Base-by-base conservation (phyloP, 495 filamentous ascomycete genomes). In the Aspergillus haitiensis region DNA sequence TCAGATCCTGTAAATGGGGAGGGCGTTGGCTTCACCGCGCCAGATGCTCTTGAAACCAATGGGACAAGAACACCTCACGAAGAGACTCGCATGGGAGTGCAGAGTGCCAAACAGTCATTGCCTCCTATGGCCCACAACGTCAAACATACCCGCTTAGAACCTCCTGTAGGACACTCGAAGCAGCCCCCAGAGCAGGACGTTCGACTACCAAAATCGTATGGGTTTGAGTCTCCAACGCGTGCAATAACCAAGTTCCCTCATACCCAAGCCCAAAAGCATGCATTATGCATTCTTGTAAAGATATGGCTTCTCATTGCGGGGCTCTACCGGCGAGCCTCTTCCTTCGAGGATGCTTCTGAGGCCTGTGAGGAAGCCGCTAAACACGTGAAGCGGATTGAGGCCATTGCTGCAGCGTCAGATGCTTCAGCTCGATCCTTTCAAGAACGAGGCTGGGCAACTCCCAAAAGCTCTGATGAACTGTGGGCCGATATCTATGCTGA, bases 301-400 rank as follows among this genome's bases (percentile, higher is more conserved):
- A 84, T 96, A 21, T 98, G 94, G 94, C 81, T 97, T 11, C 86
- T 92, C 59, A 92, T 96, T 49, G 86, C 90, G 3, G 87, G 87
- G 0, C 84, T 97, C 54, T 98, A 98, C 66, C 84, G 92, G 27
- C 84, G 91, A 47, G 91, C 93, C 10, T 84, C 80, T 2, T 84
- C 93, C 70, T 83, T 84, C 42, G 84, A 88, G 2, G 92, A 98
- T 69, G 88, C 90, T 1, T 79, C 81, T 42, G 88, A 86, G 50
- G 91, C 94, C 2, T 85, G 91, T 44, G 80, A 84, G 34, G 94
- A 98, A 74, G 94, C 93, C n/a, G 72, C 76, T 37, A 88, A 85
- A 62, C 79, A 93, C 18, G 83, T 87, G 6, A 75, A 75, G 37
- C 71, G 66, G 15, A 66, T 82, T 34, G 78, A 83, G 65, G 66